Base-by-base conservation (phyloP, 306 rosid species). In the Cicer yamashitae region DNA sequence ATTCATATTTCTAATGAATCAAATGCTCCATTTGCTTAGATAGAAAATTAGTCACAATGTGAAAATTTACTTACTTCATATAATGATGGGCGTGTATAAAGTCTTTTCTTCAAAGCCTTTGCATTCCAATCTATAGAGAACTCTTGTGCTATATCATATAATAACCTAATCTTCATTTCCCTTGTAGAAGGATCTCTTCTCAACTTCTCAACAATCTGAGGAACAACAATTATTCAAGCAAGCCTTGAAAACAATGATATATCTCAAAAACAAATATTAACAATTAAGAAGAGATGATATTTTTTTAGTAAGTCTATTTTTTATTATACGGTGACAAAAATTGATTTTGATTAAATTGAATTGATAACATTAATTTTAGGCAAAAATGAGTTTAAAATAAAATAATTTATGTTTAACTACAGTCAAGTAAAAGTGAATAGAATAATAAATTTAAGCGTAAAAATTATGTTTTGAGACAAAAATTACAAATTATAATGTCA, bases 111-210 rank as follows among this genome's bases (percentile, higher is more conserved):
- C 75, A 90, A 50, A 77, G 88, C 82, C 74, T 80, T 86, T 53
- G 85, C 82, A 73, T 90, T 81, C 99, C 97, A 94, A 18, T 80
- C 77, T 47, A 94, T 77, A 61, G 90, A 87, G 37, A 78, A 80
- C 37, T 92, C 98, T 51, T 75, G 78, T 8, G 96, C 92, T 68
- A 94, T 81, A 41, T 92, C 91, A 48, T 90, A 72, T 82, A 92
- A 61, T 10, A 89, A 48, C 73, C 70, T 87, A 70, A 90, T 82
- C 90, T 87, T 92, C 86, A 65, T 82, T 76, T 90, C 96, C 66
- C 78, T 88, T 1, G 93, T 46, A 14, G 84, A 83, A 15, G 84
- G 67, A 34, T 48, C 76, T 70, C 67, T 2, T 80, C 64, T 87
- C 76, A 85, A 72, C 82, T 81, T 90, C 64, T 82, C 90, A 78